Evolutionary conservation across 1,139 yeast genomes (phyloP).

Genomic region (Magnusiomyces tetraspermus): DNA sequence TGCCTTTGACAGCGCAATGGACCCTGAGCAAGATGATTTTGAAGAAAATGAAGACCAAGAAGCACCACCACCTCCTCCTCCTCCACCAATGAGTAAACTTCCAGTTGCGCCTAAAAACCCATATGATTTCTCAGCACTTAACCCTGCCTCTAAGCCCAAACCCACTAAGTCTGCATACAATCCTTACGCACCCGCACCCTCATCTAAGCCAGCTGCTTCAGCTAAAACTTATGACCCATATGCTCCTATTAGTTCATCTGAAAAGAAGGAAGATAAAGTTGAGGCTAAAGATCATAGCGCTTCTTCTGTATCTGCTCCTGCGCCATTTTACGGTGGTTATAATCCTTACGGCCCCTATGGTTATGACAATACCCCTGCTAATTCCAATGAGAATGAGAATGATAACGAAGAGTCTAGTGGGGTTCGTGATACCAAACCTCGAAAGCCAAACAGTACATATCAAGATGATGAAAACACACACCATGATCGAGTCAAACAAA

Average conservation of each 20-base stretch:
- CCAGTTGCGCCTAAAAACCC: background rate
- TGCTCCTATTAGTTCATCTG: constrained; percentile 4
- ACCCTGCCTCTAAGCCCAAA: background rate
- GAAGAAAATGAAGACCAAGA: background rate
- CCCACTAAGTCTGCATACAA: background rate
- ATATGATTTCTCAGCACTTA: background rate
- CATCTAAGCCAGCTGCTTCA: background rate
- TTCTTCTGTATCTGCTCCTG: background rate
- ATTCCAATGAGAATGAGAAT: background rate
- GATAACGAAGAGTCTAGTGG: constrained; percentile 4
- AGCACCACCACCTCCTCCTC: constrained; percentile 3
- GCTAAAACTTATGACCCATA: constrained; percentile 6
- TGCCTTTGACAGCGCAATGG: background rate
- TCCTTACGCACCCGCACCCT: constrained; percentile 10
- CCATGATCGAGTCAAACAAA: constrained; percentile 4
- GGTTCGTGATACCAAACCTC: background rate
- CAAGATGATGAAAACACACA: background rate
- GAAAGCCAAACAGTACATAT: background rate
- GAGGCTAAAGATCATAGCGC: background rate
- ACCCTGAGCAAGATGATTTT: background rate
- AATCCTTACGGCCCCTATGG: constrained; percentile 10
- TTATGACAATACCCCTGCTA: background rate
- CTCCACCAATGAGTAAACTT: background rate
- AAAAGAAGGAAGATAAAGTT: background rate
- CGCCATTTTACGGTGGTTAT: constrained; percentile 5